A percentile compares a stretch with the other conserved stretches of the same genome.
These are phyloP conservation scores for Cystobasidium sp. DNA, from an alignment of 1,284 basidiomycete genomes.

Conservation along the genomic window DNA sequence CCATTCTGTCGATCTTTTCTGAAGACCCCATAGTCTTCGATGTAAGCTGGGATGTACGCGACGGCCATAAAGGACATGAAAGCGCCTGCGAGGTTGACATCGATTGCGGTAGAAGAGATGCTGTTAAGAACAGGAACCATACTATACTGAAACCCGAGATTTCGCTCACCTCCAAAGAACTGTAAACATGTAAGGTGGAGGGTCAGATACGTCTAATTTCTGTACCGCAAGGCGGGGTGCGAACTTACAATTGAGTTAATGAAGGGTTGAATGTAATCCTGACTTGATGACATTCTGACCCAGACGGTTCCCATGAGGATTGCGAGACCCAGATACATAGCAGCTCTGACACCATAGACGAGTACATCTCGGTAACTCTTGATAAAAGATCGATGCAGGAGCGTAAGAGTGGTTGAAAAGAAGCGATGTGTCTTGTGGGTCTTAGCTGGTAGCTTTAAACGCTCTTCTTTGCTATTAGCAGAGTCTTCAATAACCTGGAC, in stretches of 20 bases:
- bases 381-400: constrained; percentile 48
- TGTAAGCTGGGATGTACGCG: constrained; percentile 57
- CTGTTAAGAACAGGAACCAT: too few relatives aligned
- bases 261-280: constrained; percentile 38
- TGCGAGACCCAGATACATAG: constrained; percentile 67
- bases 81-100: constrained; percentile 58
- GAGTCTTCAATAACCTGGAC: neutral
- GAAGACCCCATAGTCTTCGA: constrained; percentile 59
- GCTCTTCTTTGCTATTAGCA: neutral
- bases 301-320: constrained; percentile 67
- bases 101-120: neutral
- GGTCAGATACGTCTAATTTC: constrained; percentile 6
- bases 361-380: constrained; percentile 61
- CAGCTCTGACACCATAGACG: constrained; percentile 67
- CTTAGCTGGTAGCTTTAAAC: neutral
- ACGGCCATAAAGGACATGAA: constrained; percentile 65
- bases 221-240: constrained; percentile 58
- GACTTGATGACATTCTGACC: constrained; percentile 61
- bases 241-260: constrained; percentile 4
- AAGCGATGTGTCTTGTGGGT: too few relatives aligned
- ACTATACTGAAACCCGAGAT: too few relatives aligned
- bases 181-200: too few relatives aligned
- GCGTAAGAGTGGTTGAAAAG: constrained; percentile 41
- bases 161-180: constrained; percentile 55
- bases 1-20: constrained; percentile 57